A percentile compares a stretch with the other conserved stretches of the same genome.
These are phyloP conservation scores for Lentinula boryana DNA, from an alignment of 768 basidiomycete genomes.

Conservation along the genomic window DNA sequence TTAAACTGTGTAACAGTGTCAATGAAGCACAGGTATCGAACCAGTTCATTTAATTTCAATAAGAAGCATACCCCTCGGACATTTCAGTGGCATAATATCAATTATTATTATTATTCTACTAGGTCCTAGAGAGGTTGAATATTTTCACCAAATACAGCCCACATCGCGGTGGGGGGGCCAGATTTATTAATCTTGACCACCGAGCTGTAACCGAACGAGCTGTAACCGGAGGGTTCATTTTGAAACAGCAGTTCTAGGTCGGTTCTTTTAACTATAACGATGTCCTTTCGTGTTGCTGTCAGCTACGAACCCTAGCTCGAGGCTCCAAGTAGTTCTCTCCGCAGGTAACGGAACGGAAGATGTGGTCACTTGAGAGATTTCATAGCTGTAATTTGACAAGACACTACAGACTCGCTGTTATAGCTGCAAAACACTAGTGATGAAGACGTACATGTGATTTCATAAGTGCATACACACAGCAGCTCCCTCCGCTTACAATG, in stretches of 20 bases:
- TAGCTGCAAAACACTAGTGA: no score
- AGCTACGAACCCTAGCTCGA: background rate
- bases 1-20: background rate
- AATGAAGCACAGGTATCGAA: background rate
- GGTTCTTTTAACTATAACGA: background rate
- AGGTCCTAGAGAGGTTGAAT: no score
- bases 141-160: no score
- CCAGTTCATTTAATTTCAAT: background rate
- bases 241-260: background rate
- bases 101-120: no score
- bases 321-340: background rate
- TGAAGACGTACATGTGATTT: no score
- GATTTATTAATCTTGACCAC: background rate
- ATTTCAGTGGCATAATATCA: background rate
- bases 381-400: no score
- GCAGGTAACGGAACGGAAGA: background rate
- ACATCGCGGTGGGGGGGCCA: background rate
- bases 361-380: background rate
- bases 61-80: background rate
- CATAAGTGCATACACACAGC: no score
- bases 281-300: background rate
- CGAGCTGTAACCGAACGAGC: background rate
- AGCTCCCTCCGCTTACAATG: no score
- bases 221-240: no score
- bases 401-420: no score